Base-by-base conservation (phyloP, 2,329 filamentous ascomycete genomes). In the Phoma herbarum region DNA sequence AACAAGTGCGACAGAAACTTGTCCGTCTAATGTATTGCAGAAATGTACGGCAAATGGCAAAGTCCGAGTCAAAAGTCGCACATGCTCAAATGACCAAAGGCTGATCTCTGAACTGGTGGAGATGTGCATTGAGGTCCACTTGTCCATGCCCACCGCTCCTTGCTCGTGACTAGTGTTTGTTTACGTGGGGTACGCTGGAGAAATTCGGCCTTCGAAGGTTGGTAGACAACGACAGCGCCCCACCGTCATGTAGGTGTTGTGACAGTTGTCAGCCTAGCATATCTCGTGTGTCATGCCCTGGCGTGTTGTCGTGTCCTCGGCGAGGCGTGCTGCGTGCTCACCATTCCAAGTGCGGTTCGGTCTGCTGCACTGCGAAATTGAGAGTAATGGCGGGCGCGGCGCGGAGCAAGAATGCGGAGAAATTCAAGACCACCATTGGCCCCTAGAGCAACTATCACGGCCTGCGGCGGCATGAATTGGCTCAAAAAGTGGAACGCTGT, bases 401-500 rank as follows among this genome's bases (percentile, higher is more conserved):
- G 51, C 45, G 50, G 50, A 53, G 33, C 45, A 54, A n/a, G 26
- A 23, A 42, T 35, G 41, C 56, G 56, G 50, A 46, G 18, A 22
- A 54, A 46, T 50, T 46, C 39, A 46, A 20, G n/a, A 54, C 16
- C 18, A n/a, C 55, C 55, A 74, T 74, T 74, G 72, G 72, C 61
- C 50, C 64, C 29, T 37, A 33, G 23, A 47, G 33, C 41, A 41
- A 23, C 52, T 60, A 56, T 51, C 42, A 64, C 64, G 61, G 66
- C 45, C 59, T 61, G 54, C 25, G 44, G 59, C 63, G 63, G 58
- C 61, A 67, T 57, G 23, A 44, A 59, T 52, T 69, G 66, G 63
- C 53, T 61, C 53, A 49, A 62, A 66, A 70, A 69, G 66, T 71
- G 66, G 69, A 70, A 55, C 58, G 50, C 60, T 45, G 57, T 61